Base-by-base conservation (phyloP, 306 rosid genomes). In the Citrullus amarus region DNA sequence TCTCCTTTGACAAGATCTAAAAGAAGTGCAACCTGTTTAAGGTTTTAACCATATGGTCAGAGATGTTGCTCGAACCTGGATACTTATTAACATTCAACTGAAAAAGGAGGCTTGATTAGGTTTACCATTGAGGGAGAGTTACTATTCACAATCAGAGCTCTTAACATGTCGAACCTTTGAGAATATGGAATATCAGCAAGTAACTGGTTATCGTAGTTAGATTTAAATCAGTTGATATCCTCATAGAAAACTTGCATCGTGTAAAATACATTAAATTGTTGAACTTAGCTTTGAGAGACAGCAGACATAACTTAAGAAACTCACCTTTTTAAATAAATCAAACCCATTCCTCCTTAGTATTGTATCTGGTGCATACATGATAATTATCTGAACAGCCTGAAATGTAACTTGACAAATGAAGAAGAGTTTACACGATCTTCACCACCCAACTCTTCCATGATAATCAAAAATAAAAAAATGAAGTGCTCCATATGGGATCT, bases 101-200 rank as follows among this genome's bases (percentile, higher is more conserved):
- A 78, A 62, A 50, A 50, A 14, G 34, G n/a, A 2, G 70, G 73
- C 25, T 81, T 65, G 14, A 79, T 80, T 68, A 76, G 36, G 76
- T 72, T 85, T 88, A 92, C 99, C 99, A 95, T 91, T 38, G 97
- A 89, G 81, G 99, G 78, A 65, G 97, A 89, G 74, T 87, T 90
- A 2, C 92, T 86, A 39, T 84, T 91, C 81, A 73, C 83, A 83
- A 95, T 92, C 85, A 92, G 82, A 2, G 93, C 90, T 82, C 83
- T 80, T 46, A 92, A 76, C 79, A 91, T 82, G 87, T 95, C 92
- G 18, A 91, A 85, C 80, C 93, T 91, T 76, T 91, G 88, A 77
- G 90, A 86, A 82, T 60, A 61, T 34, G 90, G 96, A 83, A 95
- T 78, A 82, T 89, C 93, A 28, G 91, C 88, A 51, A 92, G 91